phyloP scores from a whole-genome alignment of 2,329 filamentous ascomycete species.

The Talaromyces verruculosus region DNA sequence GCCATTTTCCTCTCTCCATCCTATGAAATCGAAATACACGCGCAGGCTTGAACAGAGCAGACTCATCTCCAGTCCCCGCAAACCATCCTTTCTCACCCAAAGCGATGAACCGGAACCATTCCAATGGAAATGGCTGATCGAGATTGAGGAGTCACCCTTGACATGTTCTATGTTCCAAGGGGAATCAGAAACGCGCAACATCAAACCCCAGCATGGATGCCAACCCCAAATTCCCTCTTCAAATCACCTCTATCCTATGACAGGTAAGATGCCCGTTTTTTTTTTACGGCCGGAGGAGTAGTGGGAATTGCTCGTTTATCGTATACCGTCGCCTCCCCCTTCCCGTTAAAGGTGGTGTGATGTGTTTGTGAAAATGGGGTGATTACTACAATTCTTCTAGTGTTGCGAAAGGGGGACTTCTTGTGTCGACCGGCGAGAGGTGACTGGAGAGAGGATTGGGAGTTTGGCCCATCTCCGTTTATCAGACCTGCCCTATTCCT shows the following conservation, averaged over 20 bases:
- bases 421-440: conserved; percentile 21
- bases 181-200: conserved; percentile 51
- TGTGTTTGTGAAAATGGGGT: conserved; percentile 16
- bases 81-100: not conserved
- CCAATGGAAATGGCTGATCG: not conserved
- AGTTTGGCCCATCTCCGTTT: conserved; percentile 40
- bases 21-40: conserved; percentile 28
- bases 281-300: not conserved
- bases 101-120: not conserved
- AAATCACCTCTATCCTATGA: not conserved
- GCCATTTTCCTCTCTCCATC: not conserved
- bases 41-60: conserved; percentile 55
- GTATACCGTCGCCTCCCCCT: conserved; percentile 9
- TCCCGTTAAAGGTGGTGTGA: not conserved
- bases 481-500: conserved; percentile 54
- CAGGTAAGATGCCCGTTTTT: not conserved
- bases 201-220: conserved; percentile 27
- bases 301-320: not conserved
- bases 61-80: conserved; percentile 50
- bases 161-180: conserved; percentile 16
- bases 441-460: conserved; percentile 31
- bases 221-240: not conserved
- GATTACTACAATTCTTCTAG: not conserved
- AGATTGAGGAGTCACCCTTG: conserved; percentile 22
- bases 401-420: not conserved